phyloP scores from a whole-genome alignment of 2,329 filamentous ascomycete genomes.

The Camillea tinctor region DNA sequence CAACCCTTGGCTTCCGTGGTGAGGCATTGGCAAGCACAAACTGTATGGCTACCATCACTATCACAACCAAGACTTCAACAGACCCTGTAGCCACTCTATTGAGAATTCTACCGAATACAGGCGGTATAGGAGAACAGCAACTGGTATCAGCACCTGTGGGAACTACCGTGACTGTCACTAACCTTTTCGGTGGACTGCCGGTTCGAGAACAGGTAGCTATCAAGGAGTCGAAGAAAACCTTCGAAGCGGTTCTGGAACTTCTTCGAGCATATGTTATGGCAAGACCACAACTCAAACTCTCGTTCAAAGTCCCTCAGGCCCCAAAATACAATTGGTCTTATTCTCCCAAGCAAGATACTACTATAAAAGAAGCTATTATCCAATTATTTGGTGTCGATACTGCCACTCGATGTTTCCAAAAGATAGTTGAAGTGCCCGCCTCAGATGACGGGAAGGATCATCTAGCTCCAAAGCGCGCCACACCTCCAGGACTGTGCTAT shows the following conservation, averaged over 20 bases:
- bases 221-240: conserved; percentile 56
- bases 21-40: conserved; percentile 69
- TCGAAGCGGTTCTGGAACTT: conserved; percentile 58
- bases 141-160: conserved; percentile 58
- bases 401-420: conserved; percentile 52
- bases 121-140: conserved; percentile 40
- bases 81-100: conserved; percentile 58
- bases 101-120: conserved; percentile 39
- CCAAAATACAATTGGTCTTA: conserved; percentile 60
- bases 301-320: conserved; percentile 56
- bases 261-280: conserved; percentile 66
- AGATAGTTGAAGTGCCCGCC: conserved; percentile 14
- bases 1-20: conserved; percentile 72
- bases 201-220: conserved; percentile 60
- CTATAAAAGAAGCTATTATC: conserved; percentile 56
- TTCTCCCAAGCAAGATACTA: conserved; percentile 50
- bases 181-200: conserved; percentile 60
- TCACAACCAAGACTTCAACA: conserved; percentile 63
- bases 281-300: conserved; percentile 60
- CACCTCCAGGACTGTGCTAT: conserved; percentile 33
- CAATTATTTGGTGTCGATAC: conserved; percentile 61
- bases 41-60: conserved; percentile 55
- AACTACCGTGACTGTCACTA: conserved; percentile 61
- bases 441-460: conserved; percentile 4
- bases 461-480: conserved; percentile 4